A percentile compares a stretch with the other conserved stretches of the same genome.
phyloP scores from a whole-genome alignment of 2,329 filamentous ascomycete genomes.

The Alternaria panax region DNA sequence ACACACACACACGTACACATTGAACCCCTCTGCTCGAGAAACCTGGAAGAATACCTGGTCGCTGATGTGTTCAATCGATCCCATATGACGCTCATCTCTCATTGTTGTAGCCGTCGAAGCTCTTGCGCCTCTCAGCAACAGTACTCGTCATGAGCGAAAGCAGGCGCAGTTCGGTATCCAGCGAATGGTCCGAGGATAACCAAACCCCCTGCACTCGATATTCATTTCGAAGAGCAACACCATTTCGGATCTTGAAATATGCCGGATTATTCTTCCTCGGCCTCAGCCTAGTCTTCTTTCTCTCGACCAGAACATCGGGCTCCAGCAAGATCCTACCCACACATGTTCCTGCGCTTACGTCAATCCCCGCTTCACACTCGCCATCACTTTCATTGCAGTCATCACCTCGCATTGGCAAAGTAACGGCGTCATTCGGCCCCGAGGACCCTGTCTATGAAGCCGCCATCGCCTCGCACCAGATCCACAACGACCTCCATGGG shows the following conservation, averaged over 20 bases:
- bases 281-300: neutral
- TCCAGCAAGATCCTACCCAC: neutral
- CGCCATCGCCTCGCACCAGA: conserved; percentile 6
- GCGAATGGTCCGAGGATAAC: neutral
- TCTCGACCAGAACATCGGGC: neutral
- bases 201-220: neutral
- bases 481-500: conserved; percentile 4
- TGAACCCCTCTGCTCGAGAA: neutral
- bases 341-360: neutral
- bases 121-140: neutral
- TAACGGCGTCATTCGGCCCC: conserved; percentile 10
- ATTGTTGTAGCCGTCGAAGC: neutral
- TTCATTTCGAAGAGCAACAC: neutral
- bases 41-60: neutral
- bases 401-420: conserved; percentile 6
- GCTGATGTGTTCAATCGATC: neutral
- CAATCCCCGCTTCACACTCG: neutral
- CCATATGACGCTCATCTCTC: neutral
- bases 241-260: neutral
- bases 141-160: neutral
- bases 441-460: conserved; percentile 6
- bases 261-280: neutral
- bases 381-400: neutral
- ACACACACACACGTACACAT: neutral
- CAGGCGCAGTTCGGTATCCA: neutral